Conservation (phyloP, 257 asterid species). For the Apocynum venetum region DNA sequence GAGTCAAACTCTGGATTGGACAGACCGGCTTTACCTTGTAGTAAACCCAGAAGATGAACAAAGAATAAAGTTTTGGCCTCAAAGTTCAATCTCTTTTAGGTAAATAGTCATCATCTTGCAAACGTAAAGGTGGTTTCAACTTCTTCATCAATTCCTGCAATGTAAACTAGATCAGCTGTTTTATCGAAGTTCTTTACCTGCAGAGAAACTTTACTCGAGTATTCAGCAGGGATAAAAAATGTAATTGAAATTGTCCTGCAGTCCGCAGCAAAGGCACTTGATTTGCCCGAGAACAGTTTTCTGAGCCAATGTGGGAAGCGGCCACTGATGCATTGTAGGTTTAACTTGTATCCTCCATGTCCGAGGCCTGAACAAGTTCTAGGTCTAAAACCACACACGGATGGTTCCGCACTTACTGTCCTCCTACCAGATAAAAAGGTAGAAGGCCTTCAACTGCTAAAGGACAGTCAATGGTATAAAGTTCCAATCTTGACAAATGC, state of each 20-base stretch:
- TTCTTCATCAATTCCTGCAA: background rate
- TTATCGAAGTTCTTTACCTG: background rate
- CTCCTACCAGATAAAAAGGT: conserved; percentile 60
- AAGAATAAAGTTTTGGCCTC: conserved; percentile 50
- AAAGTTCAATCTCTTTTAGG: conserved; percentile 49
- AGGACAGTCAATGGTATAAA: conserved; percentile 48
- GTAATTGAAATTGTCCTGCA: conserved; percentile 31
- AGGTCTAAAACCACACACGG: conserved; percentile 71
- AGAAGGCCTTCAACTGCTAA: conserved; percentile 62
- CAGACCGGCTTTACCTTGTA: conserved; percentile 48
- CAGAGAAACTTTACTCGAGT: conserved; percentile 41
- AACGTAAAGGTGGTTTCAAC: background rate
- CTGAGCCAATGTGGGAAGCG: conserved; percentile 40
- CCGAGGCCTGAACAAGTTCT: conserved; percentile 55
- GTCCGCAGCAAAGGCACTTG: conserved; percentile 45
- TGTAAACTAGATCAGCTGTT: background rate
- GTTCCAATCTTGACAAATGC: conserved; percentile 50
- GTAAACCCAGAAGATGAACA: conserved; percentile 40
- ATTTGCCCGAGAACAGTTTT: conserved; percentile 42
- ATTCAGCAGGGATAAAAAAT: conserved; percentile 19
- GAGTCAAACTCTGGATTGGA: conserved; percentile 65
- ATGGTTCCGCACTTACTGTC: conserved; percentile 53
- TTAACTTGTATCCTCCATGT: conserved; percentile 68
- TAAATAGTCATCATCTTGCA: conserved; percentile 1
- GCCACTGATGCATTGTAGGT: conserved; percentile 35